A percentile compares a stretch with the other conserved stretches of the same genome.
phyloP scores from a whole-genome alignment of 257 asterid genomes.

The Rauvolfia tetraphylla region DNA sequence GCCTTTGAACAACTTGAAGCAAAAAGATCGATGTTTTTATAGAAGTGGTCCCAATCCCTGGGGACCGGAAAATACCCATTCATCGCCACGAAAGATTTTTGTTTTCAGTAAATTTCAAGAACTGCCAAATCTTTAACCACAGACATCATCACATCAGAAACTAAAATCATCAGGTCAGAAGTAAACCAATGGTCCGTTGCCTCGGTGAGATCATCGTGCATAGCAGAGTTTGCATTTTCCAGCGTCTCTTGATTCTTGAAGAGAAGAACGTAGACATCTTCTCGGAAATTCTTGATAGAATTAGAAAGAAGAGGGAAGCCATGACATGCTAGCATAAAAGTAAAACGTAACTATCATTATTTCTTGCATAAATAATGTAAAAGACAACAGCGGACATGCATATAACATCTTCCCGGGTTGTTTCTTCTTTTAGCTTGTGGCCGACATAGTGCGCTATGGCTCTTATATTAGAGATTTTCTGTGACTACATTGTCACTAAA shows the following conservation, averaged over 20 bases:
- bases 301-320: background rate
- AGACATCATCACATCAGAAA: background rate
- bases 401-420: background rate
- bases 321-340: background rate
- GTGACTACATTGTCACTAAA: background rate
- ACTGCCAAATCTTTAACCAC: too few species aligned
- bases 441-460: background rate
- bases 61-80: too few species aligned
- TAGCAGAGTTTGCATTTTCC: background rate
- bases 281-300: background rate
- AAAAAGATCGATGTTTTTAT: too few species aligned
- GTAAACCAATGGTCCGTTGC: too few species aligned
- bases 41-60: too few species aligned
- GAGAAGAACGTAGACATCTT: background rate
- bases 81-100: too few species aligned
- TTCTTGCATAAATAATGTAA: background rate
- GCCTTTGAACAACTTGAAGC: background rate
- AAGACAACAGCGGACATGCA: background rate
- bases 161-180: too few species aligned
- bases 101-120: background rate
- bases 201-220: too few species aligned
- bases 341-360: background rate
- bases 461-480: background rate
- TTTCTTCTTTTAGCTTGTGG: background rate
- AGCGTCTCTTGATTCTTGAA: background rate